phyloP scores from a whole-genome alignment of 1,139 yeast genomes.

The Yamadazyma diospyri region DNA sequence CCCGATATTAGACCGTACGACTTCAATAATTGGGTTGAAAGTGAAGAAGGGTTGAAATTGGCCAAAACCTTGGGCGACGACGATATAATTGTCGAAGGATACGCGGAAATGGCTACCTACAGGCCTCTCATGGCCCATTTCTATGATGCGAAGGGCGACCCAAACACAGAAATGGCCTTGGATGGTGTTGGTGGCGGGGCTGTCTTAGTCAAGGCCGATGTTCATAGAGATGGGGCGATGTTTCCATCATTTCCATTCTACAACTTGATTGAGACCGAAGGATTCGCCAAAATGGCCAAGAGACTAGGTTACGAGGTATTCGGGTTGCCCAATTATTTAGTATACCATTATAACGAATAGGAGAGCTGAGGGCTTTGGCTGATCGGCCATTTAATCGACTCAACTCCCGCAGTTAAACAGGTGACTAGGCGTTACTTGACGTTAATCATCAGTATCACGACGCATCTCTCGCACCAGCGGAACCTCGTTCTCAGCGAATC shows the following conservation, averaged over 20 bases:
- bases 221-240: constrained; percentile 98
- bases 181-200: constrained; percentile 99
- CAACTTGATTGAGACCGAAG: constrained; percentile 95
- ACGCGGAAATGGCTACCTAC: constrained; percentile 87
- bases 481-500: no score
- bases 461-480: no score
- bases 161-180: constrained; percentile 64
- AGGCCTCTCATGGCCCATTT: constrained; percentile 94
- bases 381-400: no score
- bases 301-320: constrained; percentile 85
- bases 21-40: constrained; percentile 94
- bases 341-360: constrained; percentile 75
- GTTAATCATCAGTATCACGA: no score
- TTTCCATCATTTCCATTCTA: constrained; percentile 98
- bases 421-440: no score
- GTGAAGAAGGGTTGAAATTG: constrained; percentile 75
- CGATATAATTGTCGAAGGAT: constrained; percentile 91
- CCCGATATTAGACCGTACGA: constrained; percentile 84
- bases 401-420: no score
- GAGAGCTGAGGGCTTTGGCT: no score
- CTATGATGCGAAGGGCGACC: constrained; percentile 63
- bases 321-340: constrained; percentile 93
- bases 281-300: constrained; percentile 97
- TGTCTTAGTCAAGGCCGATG: constrained; percentile 91
- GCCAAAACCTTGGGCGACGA: constrained; percentile 75